Evolutionary conservation across 345 rosid species (phyloP), one percentile per base, ranked within the genome.

Genomic region (Viola odorata): DNA sequence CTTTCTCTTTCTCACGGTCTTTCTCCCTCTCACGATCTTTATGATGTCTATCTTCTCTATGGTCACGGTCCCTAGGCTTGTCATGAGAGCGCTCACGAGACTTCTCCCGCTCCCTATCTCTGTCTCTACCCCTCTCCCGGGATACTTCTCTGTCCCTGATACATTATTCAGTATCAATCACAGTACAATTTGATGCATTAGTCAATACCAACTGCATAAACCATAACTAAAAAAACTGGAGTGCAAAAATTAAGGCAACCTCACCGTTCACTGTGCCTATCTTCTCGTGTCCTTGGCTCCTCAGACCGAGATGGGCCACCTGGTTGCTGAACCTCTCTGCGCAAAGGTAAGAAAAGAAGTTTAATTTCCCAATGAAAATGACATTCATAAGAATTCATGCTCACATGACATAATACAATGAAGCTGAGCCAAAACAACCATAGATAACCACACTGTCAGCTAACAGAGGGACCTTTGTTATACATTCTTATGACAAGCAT

Each of bases 211-310:
- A 23, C 32, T 44, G 47, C 7, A 44, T n/a, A 47, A 52, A 53
- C 32, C 50, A 62, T 4, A 5, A 42, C 40, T 7, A 12, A 36
- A 50, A 41, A 15, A 15, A n/a, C n/a, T n/a, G 6, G 23, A 8
- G 4, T 40, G 41, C 69, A 57, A 0, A 37, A 55, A 12, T 23
- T 13, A 44, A 57, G 41, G 8, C 49, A 52, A 50, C 57, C 79
- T 54, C 62, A 89, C 98, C 91, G 81, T 53, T 87, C 87, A 64
- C n/a, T 70, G 37, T 44, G 69, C 32, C 80, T 77, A 62, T 92
- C 94, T 57, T 90, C 99, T 44, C 84, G 85, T 17, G 70, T 76
- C 79, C 86, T 82, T 51, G 99, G 92, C 72, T 90, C 99, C 75
- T 86, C 97, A 3, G 95, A 88, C 55, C 72, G 84, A 57, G 92